Conservation (phyloP, 805 yeast species). For the Blastobotrys robertii region DNA sequence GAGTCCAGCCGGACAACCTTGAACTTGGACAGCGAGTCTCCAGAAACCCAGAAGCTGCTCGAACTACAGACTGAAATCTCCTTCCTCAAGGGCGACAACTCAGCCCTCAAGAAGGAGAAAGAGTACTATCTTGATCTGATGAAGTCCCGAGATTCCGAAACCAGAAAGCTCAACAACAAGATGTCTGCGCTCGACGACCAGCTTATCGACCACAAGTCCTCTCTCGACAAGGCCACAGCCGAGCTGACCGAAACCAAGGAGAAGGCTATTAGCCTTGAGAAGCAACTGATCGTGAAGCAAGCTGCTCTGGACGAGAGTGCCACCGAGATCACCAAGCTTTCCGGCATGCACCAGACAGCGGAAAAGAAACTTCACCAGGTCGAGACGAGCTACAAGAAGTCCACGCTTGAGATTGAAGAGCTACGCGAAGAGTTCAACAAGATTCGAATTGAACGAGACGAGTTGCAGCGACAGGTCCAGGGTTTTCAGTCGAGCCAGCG, state of each 20-base stretch:
- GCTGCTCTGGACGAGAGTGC: constrained; percentile 2
- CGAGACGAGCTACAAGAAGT: constrained; percentile 6
- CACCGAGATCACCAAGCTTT: constrained; percentile 1
- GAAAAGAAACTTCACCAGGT: constrained; percentile 7
- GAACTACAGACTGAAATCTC: constrained; percentile 16
- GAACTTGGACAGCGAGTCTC: constrained; percentile 1
- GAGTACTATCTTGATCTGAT: constrained; percentile 7
- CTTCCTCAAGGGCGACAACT: constrained; percentile 14
- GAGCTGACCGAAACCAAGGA: constrained; percentile 4
- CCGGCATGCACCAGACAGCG: neutral
- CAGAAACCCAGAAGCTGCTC: constrained; percentile 4
- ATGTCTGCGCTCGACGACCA: constrained; percentile 8
- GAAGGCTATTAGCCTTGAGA: constrained; percentile 1
- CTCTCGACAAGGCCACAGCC: constrained; percentile 6
- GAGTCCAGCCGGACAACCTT: constrained; percentile 1
- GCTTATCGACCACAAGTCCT: constrained; percentile 7
- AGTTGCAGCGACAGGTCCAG: constrained; percentile 23
- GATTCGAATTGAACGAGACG: constrained; percentile 18
- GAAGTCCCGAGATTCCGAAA: constrained; percentile 12
- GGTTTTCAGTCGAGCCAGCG: constrained; percentile 21
- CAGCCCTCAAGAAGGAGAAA: constrained; percentile 11
- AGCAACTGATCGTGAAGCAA: constrained; percentile 5
- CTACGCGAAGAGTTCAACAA: constrained; percentile 5
- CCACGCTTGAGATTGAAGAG: constrained; percentile 9
- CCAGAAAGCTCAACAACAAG: constrained; percentile 7